Evolutionary conservation across 2,329 filamentous ascomycete species (phyloP).

Genomic region (Calonectria multiphialidica): DNA sequence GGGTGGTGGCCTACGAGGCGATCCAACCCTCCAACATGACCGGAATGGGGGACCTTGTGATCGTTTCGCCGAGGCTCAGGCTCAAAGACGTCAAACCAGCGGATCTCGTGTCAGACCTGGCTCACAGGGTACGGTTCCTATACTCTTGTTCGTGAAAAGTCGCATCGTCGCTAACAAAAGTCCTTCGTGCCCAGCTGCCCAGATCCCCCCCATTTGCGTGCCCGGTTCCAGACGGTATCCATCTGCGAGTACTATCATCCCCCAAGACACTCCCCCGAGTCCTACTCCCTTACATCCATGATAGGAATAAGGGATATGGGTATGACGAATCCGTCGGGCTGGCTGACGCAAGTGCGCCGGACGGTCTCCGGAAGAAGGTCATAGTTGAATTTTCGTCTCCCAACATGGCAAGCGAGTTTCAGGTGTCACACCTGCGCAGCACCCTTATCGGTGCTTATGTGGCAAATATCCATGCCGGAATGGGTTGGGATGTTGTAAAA

Average conservation of each 20-base stretch:
- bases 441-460: constrained; percentile 79
- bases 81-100: constrained; percentile 25
- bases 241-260: constrained; percentile 36
- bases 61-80: constrained; percentile 42
- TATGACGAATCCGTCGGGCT: constrained; percentile 37
- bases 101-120: constrained; percentile 37
- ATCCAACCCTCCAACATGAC: constrained; percentile 43
- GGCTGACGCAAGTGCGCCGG: constrained; percentile 9
- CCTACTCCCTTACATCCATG: constrained; percentile 36
- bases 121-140: constrained; percentile 27
- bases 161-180: constrained; percentile 21
- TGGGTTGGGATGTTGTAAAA: constrained; percentile 75
- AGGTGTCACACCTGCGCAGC: constrained; percentile 75
- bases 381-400: constrained; percentile 82
- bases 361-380: constrained; percentile 50
- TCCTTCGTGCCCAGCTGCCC: constrained; percentile 29
- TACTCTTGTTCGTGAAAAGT: background rate
- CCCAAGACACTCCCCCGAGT: constrained; percentile 39
- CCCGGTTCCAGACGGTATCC: constrained; percentile 40
- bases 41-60: constrained; percentile 39
- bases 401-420: constrained; percentile 81
- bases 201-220: constrained; percentile 36
- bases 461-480: constrained; percentile 72
- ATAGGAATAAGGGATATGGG: constrained; percentile 33
- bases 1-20: constrained; percentile 39